Conservation (phyloP, 257 asterid species). For the Solanum tarijense region DNA sequence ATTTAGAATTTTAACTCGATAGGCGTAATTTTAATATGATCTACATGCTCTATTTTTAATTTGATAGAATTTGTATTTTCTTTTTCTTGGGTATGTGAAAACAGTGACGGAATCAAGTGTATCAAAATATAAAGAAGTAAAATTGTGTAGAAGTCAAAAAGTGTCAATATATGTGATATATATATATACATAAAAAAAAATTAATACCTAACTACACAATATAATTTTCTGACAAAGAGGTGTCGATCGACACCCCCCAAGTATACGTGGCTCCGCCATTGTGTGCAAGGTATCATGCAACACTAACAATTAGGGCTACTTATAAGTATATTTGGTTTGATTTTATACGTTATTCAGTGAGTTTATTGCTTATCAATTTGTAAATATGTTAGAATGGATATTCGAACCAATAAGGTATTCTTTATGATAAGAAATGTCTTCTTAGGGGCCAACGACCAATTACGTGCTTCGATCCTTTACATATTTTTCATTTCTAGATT, state of each 20-base stretch:
- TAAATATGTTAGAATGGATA: not conserved
- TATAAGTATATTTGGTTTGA: not conserved
- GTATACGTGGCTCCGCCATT: not conserved
- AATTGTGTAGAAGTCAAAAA: too few species aligned
- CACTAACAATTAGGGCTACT: not conserved
- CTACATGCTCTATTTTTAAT: not conserved
- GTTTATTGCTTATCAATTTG: not conserved
- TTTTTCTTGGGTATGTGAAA: too few species aligned
- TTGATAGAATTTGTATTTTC: too few species aligned
- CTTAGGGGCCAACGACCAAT: not conserved
- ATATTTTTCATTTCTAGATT: not conserved
- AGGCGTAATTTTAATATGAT: not conserved
- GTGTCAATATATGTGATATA: not conserved
- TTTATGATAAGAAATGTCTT: not conserved
- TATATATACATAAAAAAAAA: too few species aligned
- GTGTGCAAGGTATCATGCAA: not conserved
- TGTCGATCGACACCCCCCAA: not conserved
- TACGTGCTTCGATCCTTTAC: not conserved
- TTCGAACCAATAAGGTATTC: not conserved
- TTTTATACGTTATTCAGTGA: too few species aligned
- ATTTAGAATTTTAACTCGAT: not conserved
- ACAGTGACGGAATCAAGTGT: too few species aligned
- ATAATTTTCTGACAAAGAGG: not conserved
- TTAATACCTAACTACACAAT: not conserved
- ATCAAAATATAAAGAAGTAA: not conserved